Base-by-base conservation (phyloP, 164 flowering plant genomes). In the Litsea cubeba region DNA sequence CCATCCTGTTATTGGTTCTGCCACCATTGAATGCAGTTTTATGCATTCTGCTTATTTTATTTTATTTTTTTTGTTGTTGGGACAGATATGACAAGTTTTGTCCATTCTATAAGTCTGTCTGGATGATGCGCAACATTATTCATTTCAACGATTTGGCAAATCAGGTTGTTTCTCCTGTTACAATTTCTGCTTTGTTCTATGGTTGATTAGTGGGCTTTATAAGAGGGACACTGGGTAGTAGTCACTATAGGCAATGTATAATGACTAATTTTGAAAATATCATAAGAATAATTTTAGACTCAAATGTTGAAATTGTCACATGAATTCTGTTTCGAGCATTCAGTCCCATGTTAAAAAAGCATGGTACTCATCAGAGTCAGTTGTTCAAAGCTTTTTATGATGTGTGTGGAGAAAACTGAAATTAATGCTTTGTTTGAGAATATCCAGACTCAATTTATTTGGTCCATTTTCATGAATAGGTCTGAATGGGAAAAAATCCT, bases 41-140 rank as follows among this genome's bases (percentile, higher is more conserved):
- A 23, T 63, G 63, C 30, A 63, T 24, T 63, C 28, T 23, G 14
- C 20, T 63, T 14, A 63, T 24, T 2, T 4, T 63, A 23, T 60
- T 58, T 20, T 23, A 57, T 25, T 20, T 23, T 35, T 24, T 74
- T 20, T 58, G 50, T 77, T 76, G 22, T 35, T 70, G 70, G 70
- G 65, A 72, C 91, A 94, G 98, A 70, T 96, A 94, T 79, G 99
- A 96, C 74, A 96, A 92, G 46, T 96, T 89, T 80, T 96, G 99
- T 76, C 98, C 98, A 57, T 96, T 94, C 86, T 94, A 96, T 91
- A 94, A 94, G 85, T 92, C 97, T 65, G 96, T 96, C 35, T 96
- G 98, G 98, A 96, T 96, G 98, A 94, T 94, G 97, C 94, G 97
- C 79, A 96, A 96, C 80, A 94, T 94, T 62, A 91, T 96, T 77